phyloP scores from a whole-genome alignment of 1,139 yeast species.

The Scheffersomyces segobiensis region DNA sequence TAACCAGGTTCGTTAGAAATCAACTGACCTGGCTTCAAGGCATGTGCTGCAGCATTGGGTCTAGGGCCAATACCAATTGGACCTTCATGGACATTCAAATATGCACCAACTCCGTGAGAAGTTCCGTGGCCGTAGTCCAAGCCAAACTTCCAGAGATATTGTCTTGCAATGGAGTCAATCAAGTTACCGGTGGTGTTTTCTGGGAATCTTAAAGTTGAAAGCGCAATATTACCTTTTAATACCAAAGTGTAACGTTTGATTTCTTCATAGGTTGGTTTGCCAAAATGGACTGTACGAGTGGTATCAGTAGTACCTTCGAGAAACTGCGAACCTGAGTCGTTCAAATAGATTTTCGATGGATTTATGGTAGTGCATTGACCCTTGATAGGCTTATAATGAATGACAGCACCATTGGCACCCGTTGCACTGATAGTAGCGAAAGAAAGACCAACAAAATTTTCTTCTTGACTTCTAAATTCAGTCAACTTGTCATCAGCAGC shows the following conservation, averaged over 20 bases:
- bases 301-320: slow-evolving; percentile 96
- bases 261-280: slow-evolving; percentile 67
- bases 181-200: slow-evolving; percentile 81
- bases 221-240: slow-evolving; percentile 85
- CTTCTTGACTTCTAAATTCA: slow-evolving; percentile 61
- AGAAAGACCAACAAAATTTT: slow-evolving; percentile 76
- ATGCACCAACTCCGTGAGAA: slow-evolving; percentile 96
- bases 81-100: slow-evolving; percentile 92
- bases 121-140: slow-evolving; percentile 96
- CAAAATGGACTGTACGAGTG: slow-evolving; percentile 87
- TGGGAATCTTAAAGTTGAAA: slow-evolving; percentile 79
- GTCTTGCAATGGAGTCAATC: slow-evolving; percentile 89
- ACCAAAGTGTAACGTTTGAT: slow-evolving; percentile 81
- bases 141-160: slow-evolving; percentile 81
- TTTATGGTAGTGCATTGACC: slow-evolving; percentile 68
- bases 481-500: slow-evolving; percentile 72
- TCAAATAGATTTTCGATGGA: slow-evolving; percentile 74
- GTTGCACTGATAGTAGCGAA: slow-evolving; percentile 92
- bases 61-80: slow-evolving; percentile 90
- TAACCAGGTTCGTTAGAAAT: slow-evolving; percentile 95
- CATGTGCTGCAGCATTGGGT: slow-evolving; percentile 42
- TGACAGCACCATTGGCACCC: slow-evolving; percentile 90
- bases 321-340: slow-evolving; percentile 94
- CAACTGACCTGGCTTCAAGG: slow-evolving; percentile 70
- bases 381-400: slow-evolving; percentile 79